Evolutionary conservation across 192 early-diverging fungal genomes (phyloP).

Genomic region (Umbelopsis isabellina): DNA sequence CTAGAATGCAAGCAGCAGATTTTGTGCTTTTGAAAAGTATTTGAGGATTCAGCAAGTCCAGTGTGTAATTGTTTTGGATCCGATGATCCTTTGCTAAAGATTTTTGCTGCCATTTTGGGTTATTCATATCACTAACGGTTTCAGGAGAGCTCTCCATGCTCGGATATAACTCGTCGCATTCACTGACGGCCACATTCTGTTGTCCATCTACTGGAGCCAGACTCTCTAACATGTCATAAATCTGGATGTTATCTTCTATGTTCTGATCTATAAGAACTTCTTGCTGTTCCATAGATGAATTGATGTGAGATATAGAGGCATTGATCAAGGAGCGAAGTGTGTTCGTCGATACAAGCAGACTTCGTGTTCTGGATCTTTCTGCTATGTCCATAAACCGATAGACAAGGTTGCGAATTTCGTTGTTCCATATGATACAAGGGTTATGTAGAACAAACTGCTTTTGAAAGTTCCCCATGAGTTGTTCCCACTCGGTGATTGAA

Average conservation of each 20-base stretch:
- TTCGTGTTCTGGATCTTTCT: slow-evolving; percentile 13
- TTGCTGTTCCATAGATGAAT: neutral
- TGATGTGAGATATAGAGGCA: neutral
- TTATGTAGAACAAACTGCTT: slow-evolving; percentile 78
- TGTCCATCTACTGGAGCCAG: neutral
- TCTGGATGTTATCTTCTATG: neutral
- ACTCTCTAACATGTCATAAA: neutral
- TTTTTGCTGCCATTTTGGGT: neutral
- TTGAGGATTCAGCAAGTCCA: slow-evolving; percentile 66
- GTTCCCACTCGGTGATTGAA: neutral
- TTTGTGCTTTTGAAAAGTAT: slow-evolving; percentile 58
- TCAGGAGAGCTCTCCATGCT: slow-evolving; percentile 9
- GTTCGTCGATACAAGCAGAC: neutral
- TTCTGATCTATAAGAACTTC: neutral
- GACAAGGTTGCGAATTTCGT: slow-evolving; percentile 71
- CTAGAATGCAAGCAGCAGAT: slow-evolving; percentile 49
- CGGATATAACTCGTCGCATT: slow-evolving; percentile 3
- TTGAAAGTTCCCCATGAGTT: slow-evolving; percentile 14
- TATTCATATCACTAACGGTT: slow-evolving; percentile 14
- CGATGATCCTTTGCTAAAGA: neutral
- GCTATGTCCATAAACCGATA: slow-evolving; percentile 68
- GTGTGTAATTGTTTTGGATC: slow-evolving; percentile 43
- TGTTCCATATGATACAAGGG: slow-evolving; percentile 77
- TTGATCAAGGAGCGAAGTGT: slow-evolving; percentile 7
- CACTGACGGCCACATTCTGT: slow-evolving; percentile 9